Evolutionary conservation across 352 stramenopile genomes (phyloP).

Genomic region (Thalassiosira exigua): DNA sequence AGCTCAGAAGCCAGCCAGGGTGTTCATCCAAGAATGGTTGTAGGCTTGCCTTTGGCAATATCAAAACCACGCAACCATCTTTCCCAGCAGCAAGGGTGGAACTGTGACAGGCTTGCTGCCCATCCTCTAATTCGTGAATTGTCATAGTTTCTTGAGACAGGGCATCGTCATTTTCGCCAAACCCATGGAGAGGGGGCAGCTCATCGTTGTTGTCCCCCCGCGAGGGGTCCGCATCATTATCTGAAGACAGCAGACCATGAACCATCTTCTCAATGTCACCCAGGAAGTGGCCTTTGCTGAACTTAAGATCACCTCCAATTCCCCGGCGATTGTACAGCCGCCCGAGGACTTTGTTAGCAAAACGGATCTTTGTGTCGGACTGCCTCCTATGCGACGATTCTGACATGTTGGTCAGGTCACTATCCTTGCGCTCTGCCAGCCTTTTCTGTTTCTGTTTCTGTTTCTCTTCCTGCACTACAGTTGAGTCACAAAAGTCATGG

Average conservation of each 20-base stretch:
- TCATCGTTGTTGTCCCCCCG: constrained; percentile 6
- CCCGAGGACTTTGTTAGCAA: constrained; percentile 81
- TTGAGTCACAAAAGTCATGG: constrained; percentile 40
- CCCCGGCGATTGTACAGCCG: constrained; percentile 73
- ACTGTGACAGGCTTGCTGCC: constrained; percentile 53
- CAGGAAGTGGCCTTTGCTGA: constrained; percentile 81
- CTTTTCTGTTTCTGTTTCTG: constrained; percentile 19
- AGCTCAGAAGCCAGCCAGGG: constrained; percentile 77
- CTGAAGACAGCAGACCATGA: constrained; percentile 62
- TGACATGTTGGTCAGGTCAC: constrained; percentile 1
- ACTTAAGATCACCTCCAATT: constrained; percentile 75
- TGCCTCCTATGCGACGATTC: constrained; percentile 2
- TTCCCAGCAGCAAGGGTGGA: constrained; percentile 80
- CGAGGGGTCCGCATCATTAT: constrained; percentile 23
- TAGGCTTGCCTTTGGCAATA: constrained; percentile 73
- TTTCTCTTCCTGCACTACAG: constrained; percentile 29
- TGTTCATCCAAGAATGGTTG: constrained; percentile 82
- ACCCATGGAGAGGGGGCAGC: constrained; percentile 35
- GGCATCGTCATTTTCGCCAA: constrained; percentile 56
- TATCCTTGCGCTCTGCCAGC: constrained; percentile 27
- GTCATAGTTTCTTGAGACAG: constrained; percentile 54
- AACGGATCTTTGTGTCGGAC: constrained; percentile 55
- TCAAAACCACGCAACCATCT: constrained; percentile 77
- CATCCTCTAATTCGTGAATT: constrained; percentile 57
- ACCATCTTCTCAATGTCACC: constrained; percentile 85